Percentiles rank a stretch among this genome's conserved stretches.
Evolutionary conservation across 345 rosid genomes (phyloP).

Genomic region (Moringa oleifera): DNA sequence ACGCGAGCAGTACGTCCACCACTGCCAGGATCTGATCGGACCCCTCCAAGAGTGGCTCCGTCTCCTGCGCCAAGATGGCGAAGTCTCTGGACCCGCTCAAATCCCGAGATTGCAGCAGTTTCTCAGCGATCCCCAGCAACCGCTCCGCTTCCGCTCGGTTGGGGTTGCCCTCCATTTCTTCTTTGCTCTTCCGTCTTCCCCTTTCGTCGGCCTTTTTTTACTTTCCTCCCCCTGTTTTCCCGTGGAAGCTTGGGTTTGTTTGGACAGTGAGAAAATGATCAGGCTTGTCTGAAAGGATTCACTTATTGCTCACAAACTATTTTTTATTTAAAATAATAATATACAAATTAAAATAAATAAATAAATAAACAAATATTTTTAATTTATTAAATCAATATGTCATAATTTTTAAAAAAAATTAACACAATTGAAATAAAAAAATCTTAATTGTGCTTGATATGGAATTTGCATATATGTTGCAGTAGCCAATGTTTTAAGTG

Average conservation of each 20-base stretch:
- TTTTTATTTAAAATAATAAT: too few relatives aligned
- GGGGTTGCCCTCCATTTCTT: slow-evolving; percentile 51
- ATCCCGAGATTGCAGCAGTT: slow-evolving; percentile 65
- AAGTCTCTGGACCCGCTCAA: slow-evolving; percentile 65
- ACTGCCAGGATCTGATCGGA: slow-evolving; percentile 85
- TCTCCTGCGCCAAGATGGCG: slow-evolving; percentile 74
- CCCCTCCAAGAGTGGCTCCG: slow-evolving; percentile 83
- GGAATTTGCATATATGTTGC: too few relatives aligned
- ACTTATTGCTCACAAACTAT: too few relatives aligned
- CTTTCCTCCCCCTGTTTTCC: background rate
- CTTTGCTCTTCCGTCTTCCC: slow-evolving; percentile 15
- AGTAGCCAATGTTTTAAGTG: too few relatives aligned
- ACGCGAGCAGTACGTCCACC: slow-evolving; percentile 61
- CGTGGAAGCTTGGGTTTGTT: background rate
- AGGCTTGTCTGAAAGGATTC: too few relatives aligned
- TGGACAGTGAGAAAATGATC: background rate
- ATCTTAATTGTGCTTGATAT: too few relatives aligned
- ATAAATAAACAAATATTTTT: too few relatives aligned
- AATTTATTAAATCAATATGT: too few relatives aligned
- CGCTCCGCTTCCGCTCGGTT: slow-evolving; percentile 68
- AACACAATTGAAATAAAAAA: too few relatives aligned
- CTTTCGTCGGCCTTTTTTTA: background rate
- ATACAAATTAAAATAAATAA: too few relatives aligned
- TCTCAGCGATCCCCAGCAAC: slow-evolving; percentile 80
- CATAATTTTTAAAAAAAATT: too few relatives aligned